Evolutionary conservation across 2,329 filamentous ascomycete genomes (phyloP).

Genomic region (Colletotrichum navitas): DNA sequence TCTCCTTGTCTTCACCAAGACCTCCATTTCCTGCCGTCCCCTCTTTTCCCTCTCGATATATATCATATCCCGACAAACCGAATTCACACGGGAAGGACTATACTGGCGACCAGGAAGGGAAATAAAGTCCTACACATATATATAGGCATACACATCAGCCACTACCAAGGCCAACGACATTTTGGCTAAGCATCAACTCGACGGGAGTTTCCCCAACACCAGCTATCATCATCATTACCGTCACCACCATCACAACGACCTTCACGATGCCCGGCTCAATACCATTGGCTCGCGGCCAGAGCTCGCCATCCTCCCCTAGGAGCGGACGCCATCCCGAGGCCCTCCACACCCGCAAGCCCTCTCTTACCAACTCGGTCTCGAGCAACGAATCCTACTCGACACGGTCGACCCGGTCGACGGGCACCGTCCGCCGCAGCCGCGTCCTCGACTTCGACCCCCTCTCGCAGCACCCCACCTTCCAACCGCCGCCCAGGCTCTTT

Average conservation of each 20-base stretch:
- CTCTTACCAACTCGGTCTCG: constrained; percentile 42
- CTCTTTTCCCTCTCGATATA: neutral
- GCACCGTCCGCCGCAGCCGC: constrained; percentile 33
- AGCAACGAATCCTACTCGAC: constrained; percentile 42
- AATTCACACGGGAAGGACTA: neutral
- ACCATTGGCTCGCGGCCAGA: constrained; percentile 25
- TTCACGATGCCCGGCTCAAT: constrained; percentile 27
- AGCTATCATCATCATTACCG: neutral
- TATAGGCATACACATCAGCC: neutral
- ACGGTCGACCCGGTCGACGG: constrained; percentile 35
- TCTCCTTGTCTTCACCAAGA: neutral
- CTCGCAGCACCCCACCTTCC: constrained; percentile 42
- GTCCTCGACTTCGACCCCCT: constrained; percentile 43
- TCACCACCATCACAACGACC: neutral
- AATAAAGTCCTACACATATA: neutral
- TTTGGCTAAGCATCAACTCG: constrained; percentile 6
- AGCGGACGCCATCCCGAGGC: constrained; percentile 27
- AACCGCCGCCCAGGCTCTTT: constrained; percentile 41
- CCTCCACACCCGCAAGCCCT: constrained; percentile 42
- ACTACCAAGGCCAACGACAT: constrained; percentile 17
- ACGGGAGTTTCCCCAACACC: constrained; percentile 1
- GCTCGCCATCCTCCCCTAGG: constrained; percentile 25
- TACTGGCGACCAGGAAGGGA: neutral
- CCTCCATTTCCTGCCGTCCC: constrained; percentile 3
- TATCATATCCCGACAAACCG: constrained; percentile 13